A percentile compares a stretch with the other conserved stretches of the same genome.
These are phyloP conservation scores for Crinitomyces ghanaensis DNA, from an alignment of 805 yeast genomes.

Conservation along the genomic window DNA sequence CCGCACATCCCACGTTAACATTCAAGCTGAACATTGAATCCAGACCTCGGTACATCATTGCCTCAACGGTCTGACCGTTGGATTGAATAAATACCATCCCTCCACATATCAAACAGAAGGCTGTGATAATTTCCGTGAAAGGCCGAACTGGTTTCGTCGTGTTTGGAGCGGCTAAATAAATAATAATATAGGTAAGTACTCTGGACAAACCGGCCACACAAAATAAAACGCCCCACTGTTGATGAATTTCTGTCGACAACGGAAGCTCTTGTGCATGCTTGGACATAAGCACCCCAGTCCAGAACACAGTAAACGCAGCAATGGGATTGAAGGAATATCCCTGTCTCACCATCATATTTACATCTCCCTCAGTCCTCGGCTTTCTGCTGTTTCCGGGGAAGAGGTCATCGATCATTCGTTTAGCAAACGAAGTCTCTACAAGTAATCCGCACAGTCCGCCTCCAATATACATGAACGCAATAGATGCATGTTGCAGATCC, in stretches of 20 bases:
- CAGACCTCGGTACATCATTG: constrained; percentile 70
- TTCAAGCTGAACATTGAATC: constrained; percentile 88
- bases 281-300: constrained; percentile 96
- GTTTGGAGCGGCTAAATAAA: constrained; percentile 32
- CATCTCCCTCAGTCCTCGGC: constrained; percentile 8
- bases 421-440: too few relatives aligned
- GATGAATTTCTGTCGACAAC: constrained; percentile 68
- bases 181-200: constrained; percentile 45
- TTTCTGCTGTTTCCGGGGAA: constrained; percentile 15
- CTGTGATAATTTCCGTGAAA: constrained; percentile 69
- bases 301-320: constrained; percentile 84
- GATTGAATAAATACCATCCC: constrained; percentile 90
- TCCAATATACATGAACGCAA: constrained; percentile 86
- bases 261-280: constrained; percentile 79
- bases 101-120: constrained; percentile 75
- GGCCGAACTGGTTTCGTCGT: constrained; percentile 52
- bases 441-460: constrained; percentile 86
- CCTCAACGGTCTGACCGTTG: constrained; percentile 73
- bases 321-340: constrained; percentile 82
- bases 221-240: constrained; percentile 85
- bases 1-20: constrained; percentile 65
- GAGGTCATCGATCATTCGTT: constrained; percentile 22
- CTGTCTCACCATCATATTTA: constrained; percentile 10
- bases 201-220: constrained; percentile 77
- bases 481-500: constrained; percentile 81